These are phyloP conservation scores for Pulveroboletus frians DNA, from an alignment of 768 basidiomycete species.

Conservation along the genomic window DNA sequence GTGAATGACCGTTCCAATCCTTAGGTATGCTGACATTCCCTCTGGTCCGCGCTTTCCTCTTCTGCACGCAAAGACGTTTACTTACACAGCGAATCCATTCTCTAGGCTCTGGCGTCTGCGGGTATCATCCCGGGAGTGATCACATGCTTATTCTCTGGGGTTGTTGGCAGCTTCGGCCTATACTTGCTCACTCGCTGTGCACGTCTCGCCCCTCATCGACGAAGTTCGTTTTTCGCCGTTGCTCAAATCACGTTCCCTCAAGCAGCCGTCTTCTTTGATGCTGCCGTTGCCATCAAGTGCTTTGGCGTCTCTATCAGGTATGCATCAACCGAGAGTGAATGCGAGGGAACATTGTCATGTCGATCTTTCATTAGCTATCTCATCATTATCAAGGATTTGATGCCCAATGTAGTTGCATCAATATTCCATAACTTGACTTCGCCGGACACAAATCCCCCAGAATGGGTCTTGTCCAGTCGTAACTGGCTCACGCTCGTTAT, in stretches of 20 bases:
- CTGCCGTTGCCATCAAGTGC: slow-evolving; percentile 92
- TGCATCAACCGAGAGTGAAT: slow-evolving; percentile 13
- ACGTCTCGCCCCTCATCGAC: slow-evolving; percentile 63
- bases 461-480: slow-evolving; percentile 70
- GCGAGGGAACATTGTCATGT: not conserved
- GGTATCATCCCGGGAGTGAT: slow-evolving; percentile 88
- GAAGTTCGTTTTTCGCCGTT: slow-evolving; percentile 78
- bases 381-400: slow-evolving; percentile 88
- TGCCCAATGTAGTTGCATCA: slow-evolving; percentile 85
- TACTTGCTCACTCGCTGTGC: slow-evolving; percentile 87
- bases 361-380: slow-evolving; percentile 52
- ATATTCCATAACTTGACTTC: slow-evolving; percentile 76
- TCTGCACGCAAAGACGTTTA: not conserved
- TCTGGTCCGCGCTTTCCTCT: slow-evolving; percentile 42
- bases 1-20: not conserved
- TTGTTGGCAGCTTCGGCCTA: slow-evolving; percentile 75
- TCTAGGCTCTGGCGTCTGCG: slow-evolving; percentile 81
- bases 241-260: slow-evolving; percentile 85
- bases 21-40: slow-evolving; percentile 87
- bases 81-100: not conserved
- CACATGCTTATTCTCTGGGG: slow-evolving; percentile 79
- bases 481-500: slow-evolving; percentile 82
- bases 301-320: slow-evolving; percentile 94
- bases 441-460: slow-evolving; percentile 57
- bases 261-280: slow-evolving; percentile 85